Base-by-base conservation (phyloP, 2,329 filamentous ascomycete species). In the Xylaria sp. region DNA sequence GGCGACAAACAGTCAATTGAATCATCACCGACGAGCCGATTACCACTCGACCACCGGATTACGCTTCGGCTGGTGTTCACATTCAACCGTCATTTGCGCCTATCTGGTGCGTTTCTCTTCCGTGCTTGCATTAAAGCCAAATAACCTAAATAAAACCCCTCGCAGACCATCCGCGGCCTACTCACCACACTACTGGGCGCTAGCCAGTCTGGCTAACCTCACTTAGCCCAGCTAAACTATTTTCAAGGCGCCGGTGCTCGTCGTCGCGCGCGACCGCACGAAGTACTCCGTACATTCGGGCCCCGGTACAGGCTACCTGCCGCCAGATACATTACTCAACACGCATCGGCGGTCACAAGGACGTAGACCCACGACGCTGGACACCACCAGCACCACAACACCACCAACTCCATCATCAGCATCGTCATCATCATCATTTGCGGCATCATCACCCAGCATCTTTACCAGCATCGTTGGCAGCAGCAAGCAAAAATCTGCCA, bases 151-250 rank as follows among this genome's bases (percentile, higher is more conserved):
- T 63, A 60, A 66, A 51, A 51, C 23, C 19, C 49, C 49, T 51
- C 68, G 65, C 65, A 66, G 62, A 61, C 65, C 52, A 52, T 48
- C 57, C 49, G 57, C 67, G 65, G 66, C 67, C 64, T 66, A 68
- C 23, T 51, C 10, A 30, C 9, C 49, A 16, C 49, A 51, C 49
- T 51, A 51, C 64, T 69, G 62, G 65, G 66, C 69, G 69, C 69
- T 71, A 71, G 59, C 59, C 55, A 51, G 13, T 39, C 61, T 65
- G 57, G 61, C 63, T 65, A 68, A 66, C 68, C 63, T 68, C 68
- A 68, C 68, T 71, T 68, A 71, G 66, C 65, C 67, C 66, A 64
- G 65, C 68, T 69, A 69, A 70, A 67, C 68, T 60, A 57, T 59
- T 66, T 64, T 64, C 58, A 66, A 62, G 61, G 53, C 58, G 56